These are phyloP conservation scores for Macroventuria anomochaeta DNA, from an alignment of 2,329 filamentous ascomycete species.

Conservation along the genomic window DNA sequence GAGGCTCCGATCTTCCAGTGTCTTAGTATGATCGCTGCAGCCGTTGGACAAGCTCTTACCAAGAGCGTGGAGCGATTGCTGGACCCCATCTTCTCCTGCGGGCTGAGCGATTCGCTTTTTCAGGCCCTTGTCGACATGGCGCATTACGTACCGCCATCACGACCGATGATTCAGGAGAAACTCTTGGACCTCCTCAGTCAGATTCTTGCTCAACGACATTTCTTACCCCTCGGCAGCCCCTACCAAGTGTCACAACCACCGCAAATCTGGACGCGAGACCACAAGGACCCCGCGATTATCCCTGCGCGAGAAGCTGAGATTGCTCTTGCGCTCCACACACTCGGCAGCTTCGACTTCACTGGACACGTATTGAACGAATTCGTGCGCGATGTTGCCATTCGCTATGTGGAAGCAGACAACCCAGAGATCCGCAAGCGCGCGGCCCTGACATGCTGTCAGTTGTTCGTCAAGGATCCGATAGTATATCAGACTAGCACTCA, in stretches of 20 bases:
- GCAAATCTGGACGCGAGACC: conserved; percentile 84
- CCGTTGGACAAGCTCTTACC: conserved; percentile 93
- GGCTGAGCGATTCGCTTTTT: conserved; percentile 89
- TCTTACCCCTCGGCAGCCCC: conserved; percentile 89
- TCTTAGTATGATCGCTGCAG: conserved; percentile 93
- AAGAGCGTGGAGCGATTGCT: conserved; percentile 97
- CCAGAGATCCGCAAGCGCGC: conserved; percentile 92
- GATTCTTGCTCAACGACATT: conserved; percentile 89
- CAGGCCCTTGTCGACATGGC: conserved; percentile 98
- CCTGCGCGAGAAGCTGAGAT: conserved; percentile 84
- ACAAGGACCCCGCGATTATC: conserved; percentile 80
- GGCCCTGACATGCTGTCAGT: conserved; percentile 94
- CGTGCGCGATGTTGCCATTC: conserved; percentile 95
- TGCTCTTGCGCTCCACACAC: conserved; percentile 88
- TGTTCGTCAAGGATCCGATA: conserved; percentile 96
- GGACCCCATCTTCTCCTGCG: conserved; percentile 96
- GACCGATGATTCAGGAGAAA: conserved; percentile 90
- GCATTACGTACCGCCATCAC: conserved; percentile 95
- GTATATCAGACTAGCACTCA: conserved; percentile 98
- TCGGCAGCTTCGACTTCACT: conserved; percentile 94
- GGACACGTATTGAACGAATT: conserved; percentile 97
- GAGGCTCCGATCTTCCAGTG: conserved; percentile 90
- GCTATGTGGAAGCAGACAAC: conserved; percentile 96
- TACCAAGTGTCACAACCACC: conserved; percentile 82
- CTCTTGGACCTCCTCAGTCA: conserved; percentile 93